Base-by-base conservation (phyloP, 805 yeast species). In the Candida ulmi region DNA sequence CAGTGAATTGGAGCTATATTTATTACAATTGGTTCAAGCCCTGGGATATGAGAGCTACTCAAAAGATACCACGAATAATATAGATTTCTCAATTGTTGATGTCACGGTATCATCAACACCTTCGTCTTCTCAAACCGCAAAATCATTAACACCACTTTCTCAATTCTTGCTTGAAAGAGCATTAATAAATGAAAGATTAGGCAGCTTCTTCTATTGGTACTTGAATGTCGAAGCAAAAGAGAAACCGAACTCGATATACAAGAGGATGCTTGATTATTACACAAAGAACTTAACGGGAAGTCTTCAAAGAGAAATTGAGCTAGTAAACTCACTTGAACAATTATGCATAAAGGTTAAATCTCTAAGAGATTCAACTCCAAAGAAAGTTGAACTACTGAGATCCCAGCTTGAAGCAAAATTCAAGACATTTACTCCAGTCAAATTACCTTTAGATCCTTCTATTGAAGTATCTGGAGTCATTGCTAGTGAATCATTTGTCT, bases 1-100 rank as follows among this genome's bases (percentile, higher is more conserved):
- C 50, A 80, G 75, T 11, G 96, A 91, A 46, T 59, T 93, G 13
- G 82, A 85, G 40, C 68, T 90, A 44, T 93, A 87, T 53, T 64
- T 93, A 46, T 71, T 91, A 40, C 99, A 93, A 60, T 67, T 91
- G 15, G 98, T 91, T 0, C 97, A 90, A 54, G 95, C 96, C 0
- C 73, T 91, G 28, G 83, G 86, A 51, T 87, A 87, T 57, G 99
- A 93, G 42, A 54, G 52, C 3, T 9, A 44, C 8, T 35, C 48
- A 2, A 30, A 40, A 1, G 19, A 38, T 2, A 34, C 38, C 15
- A 41, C 37, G 16, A 35, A 18, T 0, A 57, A 53, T 17, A 59
- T 60, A 37, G 71, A 64, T 35, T 67, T 60, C 40, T 63, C 69
- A 6, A 64, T 66, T 34, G 66, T 68, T 1, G 63, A 65, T 6